Percentiles rank a stretch among this genome's conserved stretches.
phyloP scores from a whole-genome alignment of 371 early-diverging fungal genomes.

The Mucor circinelloides region DNA sequence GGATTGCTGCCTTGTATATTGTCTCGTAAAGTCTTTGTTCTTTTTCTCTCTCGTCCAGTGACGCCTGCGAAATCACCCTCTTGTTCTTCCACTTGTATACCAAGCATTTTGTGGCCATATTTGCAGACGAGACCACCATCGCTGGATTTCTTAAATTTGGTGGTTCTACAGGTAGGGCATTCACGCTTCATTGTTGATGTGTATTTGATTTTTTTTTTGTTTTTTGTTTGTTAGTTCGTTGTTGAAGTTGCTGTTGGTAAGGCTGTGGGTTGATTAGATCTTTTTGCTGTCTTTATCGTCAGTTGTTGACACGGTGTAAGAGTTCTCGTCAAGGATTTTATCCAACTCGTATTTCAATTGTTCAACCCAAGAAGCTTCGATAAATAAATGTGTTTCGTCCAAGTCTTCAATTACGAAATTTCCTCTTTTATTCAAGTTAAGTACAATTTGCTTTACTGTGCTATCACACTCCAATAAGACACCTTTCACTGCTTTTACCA shows the following conservation, averaged over 20 bases:
- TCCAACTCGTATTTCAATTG: slow-evolving; percentile 71
- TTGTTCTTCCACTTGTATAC: slow-evolving; percentile 22
- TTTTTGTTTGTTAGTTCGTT: background rate
- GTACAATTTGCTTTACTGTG: slow-evolving; percentile 81
- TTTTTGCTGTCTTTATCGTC: slow-evolving; percentile 49
- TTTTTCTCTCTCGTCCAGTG: background rate
- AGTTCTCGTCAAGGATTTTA: slow-evolving; percentile 77
- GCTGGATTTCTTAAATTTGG: slow-evolving; percentile 16
- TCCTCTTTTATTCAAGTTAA: slow-evolving; percentile 70
- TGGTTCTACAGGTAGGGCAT: slow-evolving; percentile 30
- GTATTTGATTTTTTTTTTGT: background rate
- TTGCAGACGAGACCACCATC: slow-evolving; percentile 29
- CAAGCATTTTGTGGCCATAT: slow-evolving; percentile 37
- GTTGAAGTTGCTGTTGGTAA: background rate
- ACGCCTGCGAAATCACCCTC: slow-evolving; percentile 3
- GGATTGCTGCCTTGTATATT: background rate
- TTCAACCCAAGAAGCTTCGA: slow-evolving; percentile 68
- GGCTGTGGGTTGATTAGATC: background rate
- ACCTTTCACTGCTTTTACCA: slow-evolving; percentile 58
- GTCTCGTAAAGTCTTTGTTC: background rate
- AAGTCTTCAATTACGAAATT: slow-evolving; percentile 87
- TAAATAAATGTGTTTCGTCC: slow-evolving; percentile 85
- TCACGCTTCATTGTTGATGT: slow-evolving; percentile 8
- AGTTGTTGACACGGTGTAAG: slow-evolving; percentile 57
- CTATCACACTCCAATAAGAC: slow-evolving; percentile 69